Conservation (phyloP, 2,329 filamentous ascomycete species). For the Ascochyta viciae-villosae region DNA sequence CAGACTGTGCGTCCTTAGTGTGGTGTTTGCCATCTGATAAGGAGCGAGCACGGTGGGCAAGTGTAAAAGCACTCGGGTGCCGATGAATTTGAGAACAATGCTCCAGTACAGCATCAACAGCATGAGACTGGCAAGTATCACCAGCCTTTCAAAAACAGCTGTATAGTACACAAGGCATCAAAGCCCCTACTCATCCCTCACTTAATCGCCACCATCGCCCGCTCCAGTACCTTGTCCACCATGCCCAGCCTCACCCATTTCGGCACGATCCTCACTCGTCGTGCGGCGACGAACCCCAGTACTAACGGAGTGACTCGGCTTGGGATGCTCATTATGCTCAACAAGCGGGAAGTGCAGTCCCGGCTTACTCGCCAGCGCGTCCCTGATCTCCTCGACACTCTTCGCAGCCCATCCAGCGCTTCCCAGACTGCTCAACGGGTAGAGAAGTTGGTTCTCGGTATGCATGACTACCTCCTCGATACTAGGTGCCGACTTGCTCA, state of each 20-base stretch:
- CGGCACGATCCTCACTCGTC: slow-evolving; percentile 19
- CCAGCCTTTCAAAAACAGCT: too few relatives aligned
- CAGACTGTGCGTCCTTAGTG: too few relatives aligned
- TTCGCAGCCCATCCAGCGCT: slow-evolving; percentile 45
- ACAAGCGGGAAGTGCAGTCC: slow-evolving; percentile 22
- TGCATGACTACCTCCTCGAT: slow-evolving; percentile 59
- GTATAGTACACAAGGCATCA: neutral
- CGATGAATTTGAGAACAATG: too few relatives aligned
- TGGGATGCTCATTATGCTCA: slow-evolving; percentile 19
- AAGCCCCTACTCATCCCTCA: too few relatives aligned
- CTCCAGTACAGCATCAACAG: too few relatives aligned
- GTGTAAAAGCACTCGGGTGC: too few relatives aligned
- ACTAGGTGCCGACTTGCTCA: slow-evolving; percentile 61
- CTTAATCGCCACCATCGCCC: slow-evolving; percentile 10
- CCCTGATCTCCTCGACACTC: slow-evolving; percentile 50
- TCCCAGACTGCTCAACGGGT: slow-evolving; percentile 56
- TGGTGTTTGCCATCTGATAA: too few relatives aligned
- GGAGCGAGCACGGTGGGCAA: too few relatives aligned
- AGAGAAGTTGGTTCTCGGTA: slow-evolving; percentile 60
- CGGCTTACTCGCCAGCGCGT: slow-evolving; percentile 48
- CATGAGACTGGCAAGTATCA: too few relatives aligned
- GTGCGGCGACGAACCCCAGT: slow-evolving; percentile 11
- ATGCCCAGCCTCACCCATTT: slow-evolving; percentile 20
- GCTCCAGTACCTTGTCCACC: slow-evolving; percentile 1
- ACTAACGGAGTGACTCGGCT: slow-evolving; percentile 6